phyloP scores from a whole-genome alignment of 116 monocot species.

The Trichopus zeylanicus region DNA sequence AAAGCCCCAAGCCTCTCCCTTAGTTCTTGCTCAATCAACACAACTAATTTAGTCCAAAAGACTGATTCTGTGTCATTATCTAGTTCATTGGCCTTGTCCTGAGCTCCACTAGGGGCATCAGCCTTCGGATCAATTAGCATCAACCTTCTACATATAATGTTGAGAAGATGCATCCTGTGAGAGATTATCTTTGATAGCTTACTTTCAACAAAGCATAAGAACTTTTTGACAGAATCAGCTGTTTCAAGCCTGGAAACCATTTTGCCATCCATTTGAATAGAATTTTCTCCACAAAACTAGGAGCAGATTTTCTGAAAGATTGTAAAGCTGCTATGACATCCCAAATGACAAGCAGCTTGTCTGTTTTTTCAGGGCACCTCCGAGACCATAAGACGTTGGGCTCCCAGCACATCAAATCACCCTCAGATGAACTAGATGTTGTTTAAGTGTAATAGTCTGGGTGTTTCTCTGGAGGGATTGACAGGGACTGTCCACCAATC shows the following conservation, averaged over 20 bases:
- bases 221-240: slow-evolving; percentile 26
- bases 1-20: slow-evolving; percentile 56
- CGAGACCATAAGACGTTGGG: slow-evolving; percentile 46
- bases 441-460: slow-evolving; percentile 9
- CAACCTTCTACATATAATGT: slow-evolving; percentile 61
- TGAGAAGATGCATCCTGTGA: slow-evolving; percentile 54
- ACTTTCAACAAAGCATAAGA: slow-evolving; percentile 14
- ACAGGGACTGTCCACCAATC: slow-evolving; percentile 32
- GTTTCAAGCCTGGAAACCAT: slow-evolving; percentile 36
- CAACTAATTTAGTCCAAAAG: slow-evolving; percentile 44
- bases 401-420: slow-evolving; percentile 45
- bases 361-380: slow-evolving; percentile 32
- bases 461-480: slow-evolving; percentile 19
- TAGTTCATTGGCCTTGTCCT: background rate
- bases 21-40: slow-evolving; percentile 49
- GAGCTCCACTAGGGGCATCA: slow-evolving; percentile 7
- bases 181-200: slow-evolving; percentile 28
- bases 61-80: slow-evolving; percentile 7
- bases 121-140: slow-evolving; percentile 21
- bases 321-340: slow-evolving; percentile 41
- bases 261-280: slow-evolving; percentile 53
- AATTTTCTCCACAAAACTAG: slow-evolving; percentile 34
- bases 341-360: slow-evolving; percentile 56
- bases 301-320: slow-evolving; percentile 24
- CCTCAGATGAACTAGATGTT: slow-evolving; percentile 16